phyloP scores from a whole-genome alignment of 2,329 filamentous ascomycete species.

The Ophiosphaerella narmari region DNA sequence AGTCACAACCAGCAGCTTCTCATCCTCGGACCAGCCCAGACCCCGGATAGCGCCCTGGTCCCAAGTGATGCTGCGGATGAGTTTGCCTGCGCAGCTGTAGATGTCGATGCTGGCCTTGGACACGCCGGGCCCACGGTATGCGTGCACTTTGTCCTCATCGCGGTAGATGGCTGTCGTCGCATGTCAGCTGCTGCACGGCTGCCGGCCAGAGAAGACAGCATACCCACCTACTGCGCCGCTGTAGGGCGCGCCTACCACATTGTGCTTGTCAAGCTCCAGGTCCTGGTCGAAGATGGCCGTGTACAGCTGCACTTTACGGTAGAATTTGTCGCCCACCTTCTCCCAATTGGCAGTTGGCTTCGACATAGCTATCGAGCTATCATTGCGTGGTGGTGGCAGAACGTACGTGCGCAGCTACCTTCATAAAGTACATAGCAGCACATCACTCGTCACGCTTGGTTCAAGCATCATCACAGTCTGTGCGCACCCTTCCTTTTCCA shows the following conservation, averaged over 20 bases:
- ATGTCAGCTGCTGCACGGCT: constrained; percentile 20
- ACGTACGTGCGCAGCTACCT: too few species aligned
- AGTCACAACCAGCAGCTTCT: constrained; percentile 85
- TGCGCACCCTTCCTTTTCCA: too few species aligned
- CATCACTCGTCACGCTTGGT: too few species aligned
- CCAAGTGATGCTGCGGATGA: constrained; percentile 84
- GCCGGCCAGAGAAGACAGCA: neutral
- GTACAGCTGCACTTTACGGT: constrained; percentile 93
- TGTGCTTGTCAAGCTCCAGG: constrained; percentile 91
- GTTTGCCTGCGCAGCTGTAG: constrained; percentile 89
- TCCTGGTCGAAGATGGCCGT: constrained; percentile 91
- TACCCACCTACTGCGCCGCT: constrained; percentile 84
- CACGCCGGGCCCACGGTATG: constrained; percentile 72
- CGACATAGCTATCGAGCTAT: constrained; percentile 37
- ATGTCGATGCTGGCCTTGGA: constrained; percentile 88
- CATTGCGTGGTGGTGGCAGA: constrained; percentile 16
- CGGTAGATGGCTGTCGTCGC: constrained; percentile 74
- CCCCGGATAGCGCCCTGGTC: constrained; percentile 86
- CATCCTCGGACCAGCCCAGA: constrained; percentile 95
- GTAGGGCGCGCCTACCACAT: constrained; percentile 88
- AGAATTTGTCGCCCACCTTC: constrained; percentile 89
- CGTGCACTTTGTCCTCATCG: constrained; percentile 81
- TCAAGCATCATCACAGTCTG: too few species aligned
- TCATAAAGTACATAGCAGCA: too few species aligned
- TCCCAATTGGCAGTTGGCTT: constrained; percentile 91